Percentiles rank a stretch among this genome's conserved stretches.
phyloP scores from a whole-genome alignment of 169 alveolate species.

The Cryptosporidium meleagridis region DNA sequence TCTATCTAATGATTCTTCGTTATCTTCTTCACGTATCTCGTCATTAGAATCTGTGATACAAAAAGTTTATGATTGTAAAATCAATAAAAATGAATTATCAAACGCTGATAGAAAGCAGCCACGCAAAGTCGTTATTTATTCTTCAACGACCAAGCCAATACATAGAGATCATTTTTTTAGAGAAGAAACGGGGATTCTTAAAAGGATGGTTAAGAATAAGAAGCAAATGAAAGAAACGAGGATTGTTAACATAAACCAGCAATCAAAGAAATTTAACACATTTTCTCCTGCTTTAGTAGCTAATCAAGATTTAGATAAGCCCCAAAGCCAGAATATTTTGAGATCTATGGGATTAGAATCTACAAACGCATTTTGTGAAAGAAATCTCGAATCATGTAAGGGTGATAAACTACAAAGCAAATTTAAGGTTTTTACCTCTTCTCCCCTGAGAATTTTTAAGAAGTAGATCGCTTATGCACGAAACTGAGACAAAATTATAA shows the following conservation, averaged over 20 bases:
- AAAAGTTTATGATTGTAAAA: not conserved
- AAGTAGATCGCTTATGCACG: not conserved
- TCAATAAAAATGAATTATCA: not conserved
- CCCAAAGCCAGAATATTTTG: not conserved
- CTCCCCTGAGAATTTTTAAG: constrained; percentile 41
- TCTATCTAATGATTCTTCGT: constrained; percentile 7
- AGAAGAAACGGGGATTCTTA: constrained; percentile 11
- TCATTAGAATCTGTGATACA: constrained; percentile 33
- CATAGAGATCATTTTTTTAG: not conserved
- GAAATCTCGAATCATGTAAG: constrained; percentile 1
- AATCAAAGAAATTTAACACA: not conserved
- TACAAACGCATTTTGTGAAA: not conserved
- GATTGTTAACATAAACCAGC: constrained; percentile 8
- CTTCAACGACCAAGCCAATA: constrained; percentile 9
- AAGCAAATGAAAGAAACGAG: constrained; percentile 32
- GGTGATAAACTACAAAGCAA: not conserved
- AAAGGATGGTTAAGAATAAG: constrained; percentile 8
- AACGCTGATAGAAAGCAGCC: not conserved
- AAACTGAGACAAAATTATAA: not conserved
- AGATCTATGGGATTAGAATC: not conserved
- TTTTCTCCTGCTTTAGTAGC: constrained; percentile 9
- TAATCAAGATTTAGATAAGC: not conserved
- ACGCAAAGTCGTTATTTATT: constrained; percentile 22
- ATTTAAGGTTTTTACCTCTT: constrained; percentile 7
- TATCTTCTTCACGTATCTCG: constrained; percentile 50